Conservation (phyloP, 345 rosid species). For the Ceriops tagal region DNA sequence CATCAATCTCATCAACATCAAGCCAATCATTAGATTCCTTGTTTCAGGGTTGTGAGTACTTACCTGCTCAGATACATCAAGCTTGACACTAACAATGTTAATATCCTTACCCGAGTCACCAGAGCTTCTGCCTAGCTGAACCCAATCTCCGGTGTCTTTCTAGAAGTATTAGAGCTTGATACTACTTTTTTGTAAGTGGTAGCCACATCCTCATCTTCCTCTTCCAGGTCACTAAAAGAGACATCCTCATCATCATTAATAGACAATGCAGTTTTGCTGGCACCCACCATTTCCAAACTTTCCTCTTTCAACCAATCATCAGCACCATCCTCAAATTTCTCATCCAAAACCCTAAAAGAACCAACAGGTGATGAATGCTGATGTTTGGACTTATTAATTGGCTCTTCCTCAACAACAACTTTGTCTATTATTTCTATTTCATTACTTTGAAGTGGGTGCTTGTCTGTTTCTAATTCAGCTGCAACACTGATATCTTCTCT, state of each 20-base stretch:
- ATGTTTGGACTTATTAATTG: slow-evolving; percentile 29
- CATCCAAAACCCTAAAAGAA: slow-evolving; percentile 36
- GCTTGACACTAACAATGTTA: slow-evolving; percentile 28
- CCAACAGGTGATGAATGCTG: slow-evolving; percentile 24
- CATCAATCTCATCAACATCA: slow-evolving; percentile 60
- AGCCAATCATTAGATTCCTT: slow-evolving; percentile 72
- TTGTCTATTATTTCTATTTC: slow-evolving; percentile 66
- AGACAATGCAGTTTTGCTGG: slow-evolving; percentile 40
- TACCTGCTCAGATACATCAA: slow-evolving; percentile 34
- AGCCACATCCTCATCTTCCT: slow-evolving; percentile 61
- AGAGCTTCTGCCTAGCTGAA: slow-evolving; percentile 52
- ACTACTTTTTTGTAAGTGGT: slow-evolving; percentile 44
- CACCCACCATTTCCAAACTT: slow-evolving; percentile 42
- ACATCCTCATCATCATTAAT: slow-evolving; percentile 81
- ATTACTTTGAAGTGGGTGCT: slow-evolving; percentile 45
- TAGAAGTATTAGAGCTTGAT: slow-evolving; percentile 50
- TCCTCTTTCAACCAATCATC: slow-evolving; percentile 94
- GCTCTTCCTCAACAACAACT: slow-evolving; percentile 61
- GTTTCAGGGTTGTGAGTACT: slow-evolving; percentile 39
- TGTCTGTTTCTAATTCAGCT: slow-evolving; percentile 44
- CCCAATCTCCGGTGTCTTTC: slow-evolving; percentile 60
- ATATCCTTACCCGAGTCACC: slow-evolving; percentile 43
- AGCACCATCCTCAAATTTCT: slow-evolving; percentile 68
- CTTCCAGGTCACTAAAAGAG: slow-evolving; percentile 97
- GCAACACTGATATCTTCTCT: slow-evolving; percentile 27